These are phyloP conservation scores for Fusarium keratoplasticum DNA, from an alignment of 2,329 filamentous ascomycete species.

Conservation along the genomic window DNA sequence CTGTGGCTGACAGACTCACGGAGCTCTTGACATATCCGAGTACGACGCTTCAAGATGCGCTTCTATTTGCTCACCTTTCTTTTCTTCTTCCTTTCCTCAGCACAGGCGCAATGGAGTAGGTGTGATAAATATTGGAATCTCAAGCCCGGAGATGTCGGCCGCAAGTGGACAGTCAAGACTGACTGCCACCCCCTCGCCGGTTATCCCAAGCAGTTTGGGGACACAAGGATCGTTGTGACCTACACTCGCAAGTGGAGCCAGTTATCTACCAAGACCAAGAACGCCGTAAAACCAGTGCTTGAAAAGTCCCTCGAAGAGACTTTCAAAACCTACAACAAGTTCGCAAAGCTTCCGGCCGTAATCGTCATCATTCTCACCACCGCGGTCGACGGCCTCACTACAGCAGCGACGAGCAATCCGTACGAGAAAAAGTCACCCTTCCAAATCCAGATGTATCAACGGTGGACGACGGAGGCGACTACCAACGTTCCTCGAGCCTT, in stretches of 20 bases:
- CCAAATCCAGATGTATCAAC: constrained; percentile 9
- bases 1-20: neutral
- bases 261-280: neutral
- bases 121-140: constrained; percentile 17
- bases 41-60: constrained; percentile 6
- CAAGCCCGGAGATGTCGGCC: neutral
- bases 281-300: constrained; percentile 12
- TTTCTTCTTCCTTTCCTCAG: neutral
- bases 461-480: constrained; percentile 12
- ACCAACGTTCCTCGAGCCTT: constrained; percentile 6
- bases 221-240: constrained; percentile 11
- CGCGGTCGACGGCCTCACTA: neutral
- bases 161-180: constrained; percentile 7
- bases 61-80: neutral
- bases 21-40: neutral
- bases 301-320: constrained; percentile 4
- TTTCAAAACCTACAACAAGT: constrained; percentile 10
- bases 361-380: constrained; percentile 22
- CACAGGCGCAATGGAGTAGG: constrained; percentile 4
- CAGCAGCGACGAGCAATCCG: constrained; percentile 18
- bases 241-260: constrained; percentile 22
- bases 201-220: constrained; percentile 15
- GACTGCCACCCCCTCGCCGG: constrained; percentile 13
- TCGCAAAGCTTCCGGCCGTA: constrained; percentile 5
- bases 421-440: neutral